Evolutionary conservation across 331 rosid species (phyloP), one percentile per base, ranked within the genome.

Genomic region (Malus hybrid): DNA sequence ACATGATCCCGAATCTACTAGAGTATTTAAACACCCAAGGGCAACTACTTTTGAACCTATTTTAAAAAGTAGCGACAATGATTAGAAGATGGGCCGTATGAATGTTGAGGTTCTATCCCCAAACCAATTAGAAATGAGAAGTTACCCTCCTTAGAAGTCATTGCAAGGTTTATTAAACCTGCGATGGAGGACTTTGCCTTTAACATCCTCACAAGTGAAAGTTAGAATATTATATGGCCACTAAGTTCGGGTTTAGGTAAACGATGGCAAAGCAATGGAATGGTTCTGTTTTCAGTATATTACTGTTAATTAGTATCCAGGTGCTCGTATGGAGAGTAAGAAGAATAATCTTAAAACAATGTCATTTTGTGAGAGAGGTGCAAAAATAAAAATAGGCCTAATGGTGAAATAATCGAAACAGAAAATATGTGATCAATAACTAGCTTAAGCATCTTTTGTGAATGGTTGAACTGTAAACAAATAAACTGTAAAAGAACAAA

Each of bases 231-330:
- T 15, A 69, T 7, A 16, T 20, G 66, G n/a, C 4, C 54, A 22
- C 34, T 34, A 1, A 1, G 63, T 57, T 50, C 6, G 55, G 8
- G n/a, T 50, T 48, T 50, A 18, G 66, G 27, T 5, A 48, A 14
- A 36, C 19, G 5, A 61, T 36, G 10, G 33, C 8, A 67, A 55
- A 67, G 19, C 60, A 71, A 75, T 80, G 92, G 96, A 63, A 90
- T 82, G 81, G 83, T 93, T 69, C 97, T 95, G 86, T 55, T 77
- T 74, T 77, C 68, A 69, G 39, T 18, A 42, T 24, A 24, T 24
- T 24, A 24, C 13, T 69, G 76, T n/a, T 14, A 62, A 73, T 86
- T 73, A 84, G 80, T 61, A 76, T 48, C 31, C 67, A 19, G 5
- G 15, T 5, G 27, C 1, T 70, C 63, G 1, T 32, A 33, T 11